Conservation (phyloP, 495 filamentous ascomycete species). For the Penicillium pulvis region DNA sequence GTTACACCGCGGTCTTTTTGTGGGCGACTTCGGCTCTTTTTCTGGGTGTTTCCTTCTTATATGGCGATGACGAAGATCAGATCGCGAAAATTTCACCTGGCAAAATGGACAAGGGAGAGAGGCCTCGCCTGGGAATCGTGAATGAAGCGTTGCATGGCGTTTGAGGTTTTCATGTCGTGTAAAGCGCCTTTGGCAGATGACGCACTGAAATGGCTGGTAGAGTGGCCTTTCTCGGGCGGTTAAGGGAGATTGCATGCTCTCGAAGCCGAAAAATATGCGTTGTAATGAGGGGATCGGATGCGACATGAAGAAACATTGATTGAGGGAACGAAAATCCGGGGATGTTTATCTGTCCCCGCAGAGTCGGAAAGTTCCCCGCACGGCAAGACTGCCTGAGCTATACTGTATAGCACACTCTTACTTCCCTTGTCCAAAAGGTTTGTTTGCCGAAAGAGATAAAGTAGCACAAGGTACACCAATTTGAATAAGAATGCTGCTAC, state of each 20-base stretch:
- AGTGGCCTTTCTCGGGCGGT: background rate
- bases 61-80: constrained; percentile 34
- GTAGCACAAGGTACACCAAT: too few species aligned
- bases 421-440: too few species aligned
- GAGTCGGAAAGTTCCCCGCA: too few species aligned
- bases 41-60: constrained; percentile 42
- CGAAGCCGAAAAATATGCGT: too few species aligned
- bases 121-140: constrained; percentile 25
- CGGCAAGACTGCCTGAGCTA: too few species aligned
- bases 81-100: constrained; percentile 35
- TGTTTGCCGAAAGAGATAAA: too few species aligned
- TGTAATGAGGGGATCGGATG: too few species aligned
- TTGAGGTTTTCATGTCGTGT: constrained; percentile 45
- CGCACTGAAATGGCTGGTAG: constrained; percentile 37
- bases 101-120: constrained; percentile 33
- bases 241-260: background rate
- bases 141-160: constrained; percentile 36
- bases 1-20: constrained; percentile 5
- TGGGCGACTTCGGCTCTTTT: constrained; percentile 21
- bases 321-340: too few species aligned
- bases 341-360: too few species aligned
- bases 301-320: too few species aligned
- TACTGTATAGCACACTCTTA: too few species aligned
- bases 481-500: too few species aligned
- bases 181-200: constrained; percentile 36